These are phyloP conservation scores for Blastobotrys serpentis DNA, from an alignment of 1,139 yeast genomes.

Conservation along the genomic window DNA sequence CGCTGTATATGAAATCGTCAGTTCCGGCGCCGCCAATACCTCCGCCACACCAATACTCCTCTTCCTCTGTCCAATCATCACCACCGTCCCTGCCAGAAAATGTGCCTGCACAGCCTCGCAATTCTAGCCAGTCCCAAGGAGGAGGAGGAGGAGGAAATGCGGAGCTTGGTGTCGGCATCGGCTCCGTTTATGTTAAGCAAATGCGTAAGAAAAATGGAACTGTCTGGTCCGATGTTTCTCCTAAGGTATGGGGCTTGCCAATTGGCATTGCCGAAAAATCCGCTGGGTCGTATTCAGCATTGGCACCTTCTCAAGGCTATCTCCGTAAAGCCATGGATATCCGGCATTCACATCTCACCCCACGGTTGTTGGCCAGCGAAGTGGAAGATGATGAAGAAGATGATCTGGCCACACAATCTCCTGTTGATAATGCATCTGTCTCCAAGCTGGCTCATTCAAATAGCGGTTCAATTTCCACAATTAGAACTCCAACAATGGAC, in stretches of 20 bases:
- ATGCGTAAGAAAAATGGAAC: conserved; percentile 56
- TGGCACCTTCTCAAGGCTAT: conserved; percentile 33
- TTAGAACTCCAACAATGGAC: conserved; percentile 8
- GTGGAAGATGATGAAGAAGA: conserved; percentile 61
- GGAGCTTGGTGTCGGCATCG: conserved; percentile 30
- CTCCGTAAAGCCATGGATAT: conserved; percentile 49
- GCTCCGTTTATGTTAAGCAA: conserved; percentile 54
- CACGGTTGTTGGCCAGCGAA: conserved; percentile 74
- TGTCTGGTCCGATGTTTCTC: conserved; percentile 50
- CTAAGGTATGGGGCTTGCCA: conserved; percentile 62
- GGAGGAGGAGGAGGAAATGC: too few species aligned
- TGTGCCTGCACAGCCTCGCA: too few species aligned
- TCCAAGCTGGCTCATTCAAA: conserved; percentile 7
- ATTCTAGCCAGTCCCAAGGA: too few species aligned
- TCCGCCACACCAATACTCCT: not conserved
- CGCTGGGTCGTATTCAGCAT: conserved; percentile 22
- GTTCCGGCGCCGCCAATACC: conserved; percentile 5
- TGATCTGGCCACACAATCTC: conserved; percentile 14
- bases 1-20: conserved; percentile 17
- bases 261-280: conserved; percentile 55
- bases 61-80: not conserved
- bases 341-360: conserved; percentile 71
- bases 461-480: conserved; percentile 5
- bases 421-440: conserved; percentile 15
- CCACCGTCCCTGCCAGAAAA: conserved; percentile 1